Evolutionary conservation across 1,139 yeast species (phyloP), one percentile per base, ranked within the genome.

Genomic region (Trichomonascaceae sp.): DNA sequence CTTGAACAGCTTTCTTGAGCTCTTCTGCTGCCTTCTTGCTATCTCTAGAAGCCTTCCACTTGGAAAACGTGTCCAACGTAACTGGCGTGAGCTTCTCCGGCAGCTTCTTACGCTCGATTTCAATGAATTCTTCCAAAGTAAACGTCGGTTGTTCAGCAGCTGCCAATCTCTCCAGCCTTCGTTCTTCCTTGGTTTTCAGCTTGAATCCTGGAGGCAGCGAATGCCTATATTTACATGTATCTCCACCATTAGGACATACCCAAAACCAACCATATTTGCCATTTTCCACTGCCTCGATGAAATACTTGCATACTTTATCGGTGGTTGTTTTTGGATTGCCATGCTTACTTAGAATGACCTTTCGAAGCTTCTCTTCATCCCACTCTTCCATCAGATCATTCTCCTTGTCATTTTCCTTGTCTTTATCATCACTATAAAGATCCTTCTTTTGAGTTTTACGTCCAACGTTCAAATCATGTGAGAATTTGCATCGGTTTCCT

Each of bases 211-310:
- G 90, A 46, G 99, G 99, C 64, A 95, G 78, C n/a, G 98, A 86
- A 72, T 95, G 99, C 71, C 81, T 84, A 75, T 95, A 95, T 76
- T 86, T 93, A 81, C 99, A 95, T 55, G 82, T 85, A 62, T 85
- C 84, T 60, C 96, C 97, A 45, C 93, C 93, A 64, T 88, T 88
- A 41, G 99, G 99, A 75, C 99, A 93, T 36, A 81, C 80, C 99
- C 99, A 93, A 73, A 93, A 91, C 99, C 99, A 93, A 64, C 99
- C 99, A 69, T 95, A 93, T 70, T 93, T 91, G 55, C 95, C 95
- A 67, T 90, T 90, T 68, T 95, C 99, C 58, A 95, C 98, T 0
- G 99, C 99, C 58, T 90, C 96, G 63, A 93, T 87, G 74, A 95
- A 95, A 71, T 72, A 83, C 71, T 91, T 93, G 80, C 99, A 95